Conservation (phyloP, 2,329 filamentous ascomycete genomes). For the Penicillium sp. region DNA sequence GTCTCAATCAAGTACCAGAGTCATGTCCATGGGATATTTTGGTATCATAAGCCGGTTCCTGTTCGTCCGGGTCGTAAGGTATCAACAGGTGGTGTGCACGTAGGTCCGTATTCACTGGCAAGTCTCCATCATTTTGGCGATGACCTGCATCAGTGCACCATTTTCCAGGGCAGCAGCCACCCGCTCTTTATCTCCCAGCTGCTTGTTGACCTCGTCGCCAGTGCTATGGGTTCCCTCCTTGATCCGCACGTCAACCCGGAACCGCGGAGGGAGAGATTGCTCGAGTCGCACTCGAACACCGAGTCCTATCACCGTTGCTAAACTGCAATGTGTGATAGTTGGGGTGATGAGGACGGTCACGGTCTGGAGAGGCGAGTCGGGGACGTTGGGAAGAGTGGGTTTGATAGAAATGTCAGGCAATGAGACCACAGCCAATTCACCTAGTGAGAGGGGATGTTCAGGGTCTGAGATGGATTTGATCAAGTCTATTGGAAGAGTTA, state of each 20-base stretch:
- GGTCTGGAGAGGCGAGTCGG: conserved; percentile 58
- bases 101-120: conserved; percentile 53
- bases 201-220: conserved; percentile 93
- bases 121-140: conserved; percentile 90
- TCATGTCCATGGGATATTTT: neutral
- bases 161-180: conserved; percentile 95
- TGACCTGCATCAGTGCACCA: conserved; percentile 76
- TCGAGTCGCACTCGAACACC: conserved; percentile 88
- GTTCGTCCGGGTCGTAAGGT: neutral
- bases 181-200: conserved; percentile 91
- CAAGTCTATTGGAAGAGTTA: conserved; percentile 57
- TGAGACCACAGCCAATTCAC: conserved; percentile 89
- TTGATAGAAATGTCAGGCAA: conserved; percentile 85
- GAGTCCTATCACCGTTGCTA: conserved; percentile 92
- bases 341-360: conserved; percentile 89
- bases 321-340: conserved; percentile 92
- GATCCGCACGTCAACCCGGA: conserved; percentile 85
- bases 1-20: conserved; percentile 9
- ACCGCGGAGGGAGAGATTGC: conserved; percentile 83
- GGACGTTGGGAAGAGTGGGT: conserved; percentile 57
- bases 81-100: neutral
- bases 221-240: conserved; percentile 96
- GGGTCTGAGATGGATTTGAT: conserved; percentile 94
- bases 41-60: neutral
- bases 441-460: conserved; percentile 90